These are phyloP conservation scores for Trebouxia sp. DNA, from an alignment of 139 green algal species.

Conservation along the genomic window DNA sequence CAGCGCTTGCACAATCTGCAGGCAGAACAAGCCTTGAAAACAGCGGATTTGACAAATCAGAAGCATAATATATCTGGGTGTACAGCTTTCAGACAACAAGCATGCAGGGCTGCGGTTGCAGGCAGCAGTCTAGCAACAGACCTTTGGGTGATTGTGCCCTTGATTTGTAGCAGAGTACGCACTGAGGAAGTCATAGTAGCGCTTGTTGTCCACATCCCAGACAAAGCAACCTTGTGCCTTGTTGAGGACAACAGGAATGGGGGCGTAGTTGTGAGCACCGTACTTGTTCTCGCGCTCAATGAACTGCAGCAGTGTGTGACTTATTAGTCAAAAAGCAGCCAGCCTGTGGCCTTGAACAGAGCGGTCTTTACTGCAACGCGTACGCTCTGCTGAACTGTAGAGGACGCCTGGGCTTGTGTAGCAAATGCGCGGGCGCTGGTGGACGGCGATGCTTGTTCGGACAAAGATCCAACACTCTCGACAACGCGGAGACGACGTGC, in stretches of 20 bases:
- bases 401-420: not conserved
- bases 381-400: not conserved
- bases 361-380: not conserved
- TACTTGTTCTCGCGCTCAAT: slow-evolving; percentile 81
- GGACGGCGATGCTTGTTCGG: not conserved
- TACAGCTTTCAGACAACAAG: too few relatives aligned
- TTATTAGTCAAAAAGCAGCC: not conserved
- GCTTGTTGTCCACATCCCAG: slow-evolving; percentile 84
- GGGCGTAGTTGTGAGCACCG: slow-evolving; percentile 92
- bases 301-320: slow-evolving; percentile 51
- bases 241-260: slow-evolving; percentile 87
- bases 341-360: not conserved
- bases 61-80: too few relatives aligned
- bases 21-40: not conserved
- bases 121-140: slow-evolving; percentile 18
- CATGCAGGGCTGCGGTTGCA: too few relatives aligned
- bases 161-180: slow-evolving; percentile 96
- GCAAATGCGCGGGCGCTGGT: not conserved
- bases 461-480: not conserved
- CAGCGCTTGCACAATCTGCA: slow-evolving; percentile 87
- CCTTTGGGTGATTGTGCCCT: slow-evolving; percentile 96
- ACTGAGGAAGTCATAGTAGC: slow-evolving; percentile 90
- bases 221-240: slow-evolving; percentile 68
- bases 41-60: too few relatives aligned
- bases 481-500: slow-evolving; percentile 5